Base-by-base conservation (phyloP, 2,329 filamentous ascomycete species). In the Fusarium sp. region DNA sequence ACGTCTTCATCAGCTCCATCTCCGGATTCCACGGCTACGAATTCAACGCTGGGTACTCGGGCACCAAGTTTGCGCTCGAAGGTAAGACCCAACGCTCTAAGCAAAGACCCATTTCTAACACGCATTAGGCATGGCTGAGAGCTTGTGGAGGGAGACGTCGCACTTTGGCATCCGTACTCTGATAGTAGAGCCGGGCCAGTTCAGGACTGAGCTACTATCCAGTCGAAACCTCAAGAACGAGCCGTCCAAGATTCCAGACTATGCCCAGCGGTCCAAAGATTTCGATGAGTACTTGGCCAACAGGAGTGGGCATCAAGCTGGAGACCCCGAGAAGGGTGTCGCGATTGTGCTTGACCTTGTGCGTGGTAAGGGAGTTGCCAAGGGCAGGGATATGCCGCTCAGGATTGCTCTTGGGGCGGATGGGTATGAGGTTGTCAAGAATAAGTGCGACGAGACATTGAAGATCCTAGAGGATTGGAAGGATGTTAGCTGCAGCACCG, bases 401-500 rank as follows among this genome's bases (percentile, higher is more conserved):
- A 75, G 81, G 2, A 67, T 83, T 1, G 76, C 80, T 10, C 64
- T 84, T 5, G 82, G 82, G 2, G 76, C 74, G 7, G 82, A 83
- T 65, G 73, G 77, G 0, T 67, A 81, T 10, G 76, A 72, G 14
- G 14, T 75, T 64, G n/a, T 75, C 68, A 8, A 74, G 65, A 54
- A 70, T 71, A 65, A 80, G 75, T 52, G 75, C 68, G 45, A 62
- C 72, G 22, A 77, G 77, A 62, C 76, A 74, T 39, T 56, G 71
- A 27, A 50, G 65, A 43, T 79, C 9, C 18, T 77, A 9, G 67
- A 75, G 27, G 65, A 58, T 5, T 82, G 80, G 78, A 69, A 78
- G 43, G 68, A 75, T n/a, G 65, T 81, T 7, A 79, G 70, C 41
- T 56, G 64, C 10, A 76, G 68, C 58, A 80, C 78, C 0, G 73